Evolutionary conservation across 345 rosid genomes (phyloP).

Genomic region (Combretum micranthum): DNA sequence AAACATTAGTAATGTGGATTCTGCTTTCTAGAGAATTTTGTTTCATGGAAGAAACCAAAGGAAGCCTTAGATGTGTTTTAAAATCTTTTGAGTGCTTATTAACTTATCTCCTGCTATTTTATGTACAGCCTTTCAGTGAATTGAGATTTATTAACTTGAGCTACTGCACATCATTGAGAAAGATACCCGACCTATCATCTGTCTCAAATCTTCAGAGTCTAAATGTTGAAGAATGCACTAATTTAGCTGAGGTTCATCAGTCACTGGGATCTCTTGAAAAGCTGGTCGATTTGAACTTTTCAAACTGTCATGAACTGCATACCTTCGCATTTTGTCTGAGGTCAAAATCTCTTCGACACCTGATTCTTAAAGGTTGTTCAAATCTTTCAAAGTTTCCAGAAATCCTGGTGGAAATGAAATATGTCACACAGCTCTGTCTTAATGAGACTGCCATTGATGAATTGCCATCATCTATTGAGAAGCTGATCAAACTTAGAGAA

Average conservation of each 20-base stretch:
- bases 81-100: too few species aligned
- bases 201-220: conserved; percentile 8
- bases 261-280: background rate
- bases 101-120: background rate
- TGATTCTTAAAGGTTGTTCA: background rate
- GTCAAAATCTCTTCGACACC: background rate
- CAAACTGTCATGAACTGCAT: background rate
- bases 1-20: too few species aligned
- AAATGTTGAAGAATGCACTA: background rate
- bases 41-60: too few species aligned
- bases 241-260: conserved; percentile 6
- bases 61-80: too few species aligned
- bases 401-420: background rate
- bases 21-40: too few species aligned
- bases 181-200: conserved; percentile 1
- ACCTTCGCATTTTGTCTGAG: background rate
- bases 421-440: background rate
- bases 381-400: background rate
- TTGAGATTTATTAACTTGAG: background rate
- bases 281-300: background rate
- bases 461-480: conserved; percentile 1
- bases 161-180: background rate
- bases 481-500: background rate
- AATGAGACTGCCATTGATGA: conserved; percentile 1
- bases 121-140: background rate